Evolutionary conservation across 208 protist species (phyloP).

Genomic region (Herpetomonas tarakana): DNA sequence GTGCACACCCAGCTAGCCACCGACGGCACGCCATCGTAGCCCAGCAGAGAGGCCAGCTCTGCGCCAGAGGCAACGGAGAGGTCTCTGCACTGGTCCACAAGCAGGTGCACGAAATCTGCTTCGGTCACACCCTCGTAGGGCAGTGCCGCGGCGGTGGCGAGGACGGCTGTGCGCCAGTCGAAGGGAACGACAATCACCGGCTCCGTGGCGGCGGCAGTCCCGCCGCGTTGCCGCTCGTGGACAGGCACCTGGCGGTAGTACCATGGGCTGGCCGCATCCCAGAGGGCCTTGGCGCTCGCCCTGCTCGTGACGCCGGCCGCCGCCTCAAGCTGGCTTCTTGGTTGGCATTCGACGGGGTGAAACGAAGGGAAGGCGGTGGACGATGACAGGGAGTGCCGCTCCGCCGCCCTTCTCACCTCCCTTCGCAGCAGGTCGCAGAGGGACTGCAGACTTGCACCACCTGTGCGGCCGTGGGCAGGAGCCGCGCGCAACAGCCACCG

Average conservation of each 20-base stretch:
- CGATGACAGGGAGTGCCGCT: too few relatives aligned
- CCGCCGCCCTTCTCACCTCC: too few relatives aligned
- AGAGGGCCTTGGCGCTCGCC: neutral
- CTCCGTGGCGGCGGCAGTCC: neutral
- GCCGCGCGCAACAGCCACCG: too few relatives aligned
- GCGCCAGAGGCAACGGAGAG: constrained; percentile 4
- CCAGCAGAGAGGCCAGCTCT: constrained; percentile 6
- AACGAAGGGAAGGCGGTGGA: too few relatives aligned
- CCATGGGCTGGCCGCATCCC: neutral
- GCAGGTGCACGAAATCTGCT: constrained; percentile 20
- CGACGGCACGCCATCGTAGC: constrained; percentile 10
- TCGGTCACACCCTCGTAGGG: constrained; percentile 71
- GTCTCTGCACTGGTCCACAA: constrained; percentile 18
- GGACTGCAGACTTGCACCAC: too few relatives aligned
- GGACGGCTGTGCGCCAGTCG: constrained; percentile 45
- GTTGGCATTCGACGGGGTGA: too few relatives aligned
- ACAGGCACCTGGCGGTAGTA: constrained; percentile 9
- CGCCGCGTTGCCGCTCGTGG: too few relatives aligned
- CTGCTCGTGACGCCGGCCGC: neutral
- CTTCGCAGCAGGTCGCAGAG: too few relatives aligned
- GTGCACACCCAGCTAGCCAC: constrained; percentile 34
- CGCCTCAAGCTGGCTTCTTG: neutral
- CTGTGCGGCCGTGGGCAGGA: too few relatives aligned
- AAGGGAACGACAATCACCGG: constrained; percentile 21
- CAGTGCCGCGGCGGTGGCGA: constrained; percentile 23